A percentile compares a stretch with the other conserved stretches of the same genome.
Conservation (phyloP, 306 rosid species). For the Rosa chinensis region DNA sequence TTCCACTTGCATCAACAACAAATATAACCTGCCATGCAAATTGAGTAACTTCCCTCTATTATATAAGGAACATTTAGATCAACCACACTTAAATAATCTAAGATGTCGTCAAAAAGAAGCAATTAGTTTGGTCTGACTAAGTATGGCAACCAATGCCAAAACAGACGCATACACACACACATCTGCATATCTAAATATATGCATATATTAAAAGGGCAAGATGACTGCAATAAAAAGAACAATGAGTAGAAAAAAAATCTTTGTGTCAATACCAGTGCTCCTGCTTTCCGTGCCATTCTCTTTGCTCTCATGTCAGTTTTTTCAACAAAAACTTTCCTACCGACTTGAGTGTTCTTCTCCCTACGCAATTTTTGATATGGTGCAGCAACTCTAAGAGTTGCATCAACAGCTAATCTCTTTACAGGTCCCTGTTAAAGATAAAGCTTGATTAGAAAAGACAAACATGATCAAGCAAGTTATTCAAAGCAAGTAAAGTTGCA, state of each 20-base stretch:
- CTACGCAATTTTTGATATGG: slow-evolving; percentile 94
- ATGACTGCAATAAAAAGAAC: slow-evolving; percentile 17
- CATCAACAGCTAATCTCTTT: slow-evolving; percentile 94
- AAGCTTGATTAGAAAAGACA: slow-evolving; percentile 14
- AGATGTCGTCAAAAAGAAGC: not conserved
- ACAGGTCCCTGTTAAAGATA: slow-evolving; percentile 70
- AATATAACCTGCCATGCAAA: slow-evolving; percentile 72
- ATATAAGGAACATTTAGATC: not conserved
- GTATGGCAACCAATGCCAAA: slow-evolving; percentile 13
- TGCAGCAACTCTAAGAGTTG: slow-evolving; percentile 98
- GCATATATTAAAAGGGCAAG: not conserved
- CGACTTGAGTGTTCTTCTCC: slow-evolving; percentile 64
- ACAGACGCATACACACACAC: not conserved
- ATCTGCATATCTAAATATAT: not conserved
- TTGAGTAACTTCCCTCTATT: not conserved
- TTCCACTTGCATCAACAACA: slow-evolving; percentile 99
- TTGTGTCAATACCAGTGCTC: slow-evolving; percentile 74
- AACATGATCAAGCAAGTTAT: slow-evolving; percentile 2
- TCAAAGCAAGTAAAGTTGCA: not conserved
- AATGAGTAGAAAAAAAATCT: not conserved
- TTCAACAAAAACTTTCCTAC: slow-evolving; percentile 88
- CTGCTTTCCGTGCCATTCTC: slow-evolving; percentile 99
- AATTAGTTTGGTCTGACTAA: not conserved
- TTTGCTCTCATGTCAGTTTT: slow-evolving; percentile 95
- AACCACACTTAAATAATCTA: not conserved